Base-by-base conservation (phyloP, 192 early-diverging fungal genomes). In the Linnemannia elongata region DNA sequence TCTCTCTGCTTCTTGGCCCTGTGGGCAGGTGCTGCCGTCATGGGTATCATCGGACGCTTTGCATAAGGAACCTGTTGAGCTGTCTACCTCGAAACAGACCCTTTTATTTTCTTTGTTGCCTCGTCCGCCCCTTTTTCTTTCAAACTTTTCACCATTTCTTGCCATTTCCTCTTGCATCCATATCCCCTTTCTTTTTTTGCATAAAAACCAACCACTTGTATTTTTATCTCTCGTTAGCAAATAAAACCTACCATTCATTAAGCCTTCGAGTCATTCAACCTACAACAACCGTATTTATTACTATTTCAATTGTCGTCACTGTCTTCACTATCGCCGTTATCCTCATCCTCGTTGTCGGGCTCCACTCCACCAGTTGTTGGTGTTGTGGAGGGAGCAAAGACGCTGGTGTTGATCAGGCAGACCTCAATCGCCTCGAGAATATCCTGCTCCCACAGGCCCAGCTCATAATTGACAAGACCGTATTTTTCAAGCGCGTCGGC, bases 401-500 rank as follows among this genome's bases (percentile, higher is more conserved):
- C 72, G 33, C 33, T 42, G 0, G 72, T 39, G 33, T 71, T 86
- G 75, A 86, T 83, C 17, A 94, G 80, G 44, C 92, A 92, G 13
- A 78, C 80, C 70, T 93, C 90, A 36, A 96, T 89, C 18, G 94
- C 92, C 57, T 94, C 92, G 55, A 95, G 80, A 75, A 96, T 95
- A 49, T 95, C 94, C 39, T 91, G 88, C 77, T 95, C 96, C 94
- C 94, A 96, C 70, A 95, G 94, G 33, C 96, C 96, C 88, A 96
- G 91, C 74, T 97, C 95, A 85, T 96, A 97, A 80, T 97, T 95
- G 33, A 97, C 95, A 72, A 97, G 82, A 2, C 96, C 95, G 90
- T 90, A 97, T 76, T 91, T 88, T 72, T 94, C 93, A 75, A 97
- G 82, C 24, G 88, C 82, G 80, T 96, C 93, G 3, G 91, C 92